Base-by-base conservation (phyloP, 1,284 basidiomycete genomes). In the Coniferiporia weirii region DNA sequence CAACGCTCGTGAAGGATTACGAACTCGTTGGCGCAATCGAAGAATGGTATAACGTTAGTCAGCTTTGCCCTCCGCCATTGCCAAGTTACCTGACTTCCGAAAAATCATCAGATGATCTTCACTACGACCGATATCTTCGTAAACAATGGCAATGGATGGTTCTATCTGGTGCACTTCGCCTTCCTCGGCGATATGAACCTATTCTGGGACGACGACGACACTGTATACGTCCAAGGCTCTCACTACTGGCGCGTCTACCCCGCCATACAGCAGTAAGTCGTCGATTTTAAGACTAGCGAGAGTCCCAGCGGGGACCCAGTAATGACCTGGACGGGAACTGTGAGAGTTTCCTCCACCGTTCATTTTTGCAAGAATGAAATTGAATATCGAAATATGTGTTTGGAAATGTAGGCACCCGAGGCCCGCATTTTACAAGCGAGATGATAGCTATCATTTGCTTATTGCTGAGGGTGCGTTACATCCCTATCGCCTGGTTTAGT, bases 151-250 rank as follows among this genome's bases (percentile, higher is more conserved):
- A 62, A 66, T 40, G 66, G 68, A 10, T 78, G 76, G 76, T 77
- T 75, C 57, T 75, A 76, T 60, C 76, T 76, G 3, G 61, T 76
- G 7, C 76, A 76, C 60, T 75, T 77, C 58, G 70, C 75, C 49
- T 68, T 70, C 44, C 64, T 75, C 40, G 76, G 75, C 4, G 75
- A 78, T 56, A 65, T 71, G 2, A 75, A 75, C 59, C 59, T 76
- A 12, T 78, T 76, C 64, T 76, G 75, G 73, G 71, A 71, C 54
- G 68, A 68, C n/a, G 63, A n/a, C 76, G 61, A 73, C 74, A 17
- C 77, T n/a, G n/a, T n/a, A n/a, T n/a, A 76, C 57, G 70, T 74
- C 10, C 69, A 71, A 46, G 73, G n/a, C n/a, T n/a, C 70, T 5
- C 70, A 71, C 61, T 65, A 66, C 1, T 74, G 71, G 72, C 63